phyloP scores from a whole-genome alignment of 2,329 filamentous ascomycete genomes.

The Cladosporium sp. region DNA sequence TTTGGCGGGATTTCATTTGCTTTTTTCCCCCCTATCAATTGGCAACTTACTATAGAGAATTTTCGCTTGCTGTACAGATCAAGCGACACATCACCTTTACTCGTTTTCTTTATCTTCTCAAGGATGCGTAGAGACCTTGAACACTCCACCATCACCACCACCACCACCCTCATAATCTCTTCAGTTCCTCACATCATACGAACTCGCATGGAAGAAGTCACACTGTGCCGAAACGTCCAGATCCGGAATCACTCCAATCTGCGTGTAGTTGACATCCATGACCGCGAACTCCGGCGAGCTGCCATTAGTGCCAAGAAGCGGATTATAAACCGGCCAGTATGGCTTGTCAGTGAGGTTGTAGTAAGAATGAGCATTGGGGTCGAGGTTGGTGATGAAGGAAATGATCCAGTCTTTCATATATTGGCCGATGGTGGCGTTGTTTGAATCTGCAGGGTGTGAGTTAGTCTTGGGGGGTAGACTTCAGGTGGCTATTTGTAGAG shows the following conservation, averaged over 20 bases:
- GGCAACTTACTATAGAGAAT: too few species aligned
- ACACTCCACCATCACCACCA: too few species aligned
- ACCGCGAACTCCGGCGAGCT: slow-evolving; percentile 15
- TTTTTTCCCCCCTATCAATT: too few species aligned
- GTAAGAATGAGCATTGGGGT: slow-evolving; percentile 28
- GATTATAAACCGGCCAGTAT: slow-evolving; percentile 28
- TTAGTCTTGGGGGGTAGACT: not conserved
- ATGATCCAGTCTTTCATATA: slow-evolving; percentile 34
- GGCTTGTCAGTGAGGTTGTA: slow-evolving; percentile 18
- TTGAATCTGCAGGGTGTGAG: slow-evolving; percentile 7
- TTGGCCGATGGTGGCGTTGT: slow-evolving; percentile 31
- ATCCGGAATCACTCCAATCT: slow-evolving; percentile 20
- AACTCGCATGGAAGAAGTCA: slow-evolving; percentile 24
- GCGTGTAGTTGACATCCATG: slow-evolving; percentile 23
- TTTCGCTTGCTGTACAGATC: too few species aligned
- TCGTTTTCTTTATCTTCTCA: too few species aligned
- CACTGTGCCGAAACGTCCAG: slow-evolving; percentile 20
- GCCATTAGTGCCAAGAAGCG: not conserved
- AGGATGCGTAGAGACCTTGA: too few species aligned
- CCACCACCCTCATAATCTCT: too few species aligned
- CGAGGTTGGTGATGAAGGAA: slow-evolving; percentile 30
- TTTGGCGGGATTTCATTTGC: not conserved
- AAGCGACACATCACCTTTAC: too few species aligned
- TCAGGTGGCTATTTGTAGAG: not conserved
- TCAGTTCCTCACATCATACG: slow-evolving; percentile 21